These are phyloP conservation scores for Epicoccum sorghinum DNA, from an alignment of 2,329 filamentous ascomycete genomes.

Conservation along the genomic window DNA sequence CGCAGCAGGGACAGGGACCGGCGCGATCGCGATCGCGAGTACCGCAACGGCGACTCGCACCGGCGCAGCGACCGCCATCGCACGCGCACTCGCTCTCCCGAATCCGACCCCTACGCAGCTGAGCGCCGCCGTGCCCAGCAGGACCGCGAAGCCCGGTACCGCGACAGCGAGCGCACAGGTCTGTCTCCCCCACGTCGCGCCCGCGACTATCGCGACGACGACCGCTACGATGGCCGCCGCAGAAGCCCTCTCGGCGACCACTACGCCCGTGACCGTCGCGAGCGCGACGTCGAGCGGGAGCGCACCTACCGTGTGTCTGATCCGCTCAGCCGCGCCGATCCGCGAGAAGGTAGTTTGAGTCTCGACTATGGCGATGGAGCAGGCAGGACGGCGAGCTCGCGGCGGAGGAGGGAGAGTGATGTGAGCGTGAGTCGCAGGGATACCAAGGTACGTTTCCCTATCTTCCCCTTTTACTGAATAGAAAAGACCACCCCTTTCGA, in stretches of 20 bases:
- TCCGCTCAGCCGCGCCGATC: constrained; percentile 71
- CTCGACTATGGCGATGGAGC: constrained; percentile 83
- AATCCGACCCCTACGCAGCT: constrained; percentile 91
- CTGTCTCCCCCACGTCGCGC: constrained; percentile 57
- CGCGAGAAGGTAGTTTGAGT: constrained; percentile 74
- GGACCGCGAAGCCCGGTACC: constrained; percentile 91
- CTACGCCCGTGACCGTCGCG: constrained; percentile 85
- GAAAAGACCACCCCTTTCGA: neutral
- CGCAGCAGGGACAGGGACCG: constrained; percentile 46
- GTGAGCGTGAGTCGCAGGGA: constrained; percentile 52
- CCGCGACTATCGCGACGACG: constrained; percentile 49
- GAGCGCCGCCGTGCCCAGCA: constrained; percentile 92
- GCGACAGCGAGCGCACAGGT: constrained; percentile 75
- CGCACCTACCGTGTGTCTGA: constrained; percentile 65
- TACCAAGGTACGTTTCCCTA: constrained; percentile 47
- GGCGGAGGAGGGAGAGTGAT: constrained; percentile 78
- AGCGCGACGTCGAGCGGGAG: constrained; percentile 89
- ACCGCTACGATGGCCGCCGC: constrained; percentile 56
- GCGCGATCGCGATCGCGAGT: constrained; percentile 48
- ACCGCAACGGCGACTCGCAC: constrained; percentile 48
- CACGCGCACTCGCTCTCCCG: constrained; percentile 83
- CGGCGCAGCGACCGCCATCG: constrained; percentile 44
- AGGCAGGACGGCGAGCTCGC: constrained; percentile 60
- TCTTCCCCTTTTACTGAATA: neutral
- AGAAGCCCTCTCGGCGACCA: constrained; percentile 64